Base-by-base conservation (phyloP, 169 alveolate species). In the Eimeria tenella region DNA sequence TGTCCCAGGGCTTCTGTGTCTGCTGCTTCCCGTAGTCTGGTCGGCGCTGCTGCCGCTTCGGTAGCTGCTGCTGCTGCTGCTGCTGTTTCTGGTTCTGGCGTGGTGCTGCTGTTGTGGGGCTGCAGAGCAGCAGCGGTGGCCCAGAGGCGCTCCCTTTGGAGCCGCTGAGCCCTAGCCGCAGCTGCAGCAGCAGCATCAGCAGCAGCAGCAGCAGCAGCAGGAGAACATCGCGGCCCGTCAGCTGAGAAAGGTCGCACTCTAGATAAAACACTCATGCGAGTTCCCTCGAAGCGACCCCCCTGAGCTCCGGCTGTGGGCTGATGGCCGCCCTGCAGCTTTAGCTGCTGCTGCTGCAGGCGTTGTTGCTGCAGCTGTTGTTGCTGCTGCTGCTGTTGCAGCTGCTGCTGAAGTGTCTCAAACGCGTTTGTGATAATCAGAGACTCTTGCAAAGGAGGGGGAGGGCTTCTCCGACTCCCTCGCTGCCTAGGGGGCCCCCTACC, bases 151-250 rank as follows among this genome's bases (percentile, higher is more conserved):
- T 25, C 9, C 23, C 74, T 7, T 25, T 15, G 74, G 23, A 6
- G 23, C 9, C 74, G 17, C 74, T 63, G 74, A 6, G 74, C 74
- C 74, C 74, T 7, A 10, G 74, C 74, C 17, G 74, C 74, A 63
- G 74, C 74, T 4, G 21, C 74, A 63, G 74, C 17, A 63, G 74
- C 82, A 71, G 82, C 82, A 31, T 10, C 55, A 71, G 53, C 82
- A 71, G 82, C 55, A 31, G 82, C 55, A 21, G 55, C 82, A 71
- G 82, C 53, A 71, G 82, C 55, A 71, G 82, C 82, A 21, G 55
- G 82, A 13, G 49, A 31, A 7, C 55, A 21, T 21, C 82, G 17
- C 0, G 55, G 52, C 7, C 50, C 53, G 23, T 71, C 82, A 9
- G 82, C 82, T 21, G 82, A 71, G 10, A 31, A 71, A 50, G 82